phyloP scores from a whole-genome alignment of 192 early-diverging fungal genomes.

The Thamnidium elegans region DNA sequence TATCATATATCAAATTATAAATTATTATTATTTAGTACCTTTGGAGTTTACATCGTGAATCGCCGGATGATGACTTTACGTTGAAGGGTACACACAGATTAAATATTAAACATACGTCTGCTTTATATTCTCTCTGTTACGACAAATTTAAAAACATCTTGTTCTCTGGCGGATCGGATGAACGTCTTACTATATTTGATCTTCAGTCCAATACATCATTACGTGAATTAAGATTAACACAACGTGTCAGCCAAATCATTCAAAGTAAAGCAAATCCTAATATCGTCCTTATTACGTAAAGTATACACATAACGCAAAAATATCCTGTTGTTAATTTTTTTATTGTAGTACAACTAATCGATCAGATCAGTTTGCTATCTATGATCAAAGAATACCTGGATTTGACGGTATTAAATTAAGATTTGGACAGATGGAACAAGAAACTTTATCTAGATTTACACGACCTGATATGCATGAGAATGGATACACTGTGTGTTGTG shows the following conservation, averaged over 20 bases:
- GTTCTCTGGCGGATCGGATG: conserved; percentile 7
- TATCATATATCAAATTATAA: not conserved
- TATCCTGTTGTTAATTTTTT: not conserved
- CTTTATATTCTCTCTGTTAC: not conserved
- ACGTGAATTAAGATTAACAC: not conserved
- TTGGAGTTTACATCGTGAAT: conserved; percentile 1
- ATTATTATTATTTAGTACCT: not conserved
- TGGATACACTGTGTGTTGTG: conserved; percentile 18
- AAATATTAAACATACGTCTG: conserved; percentile 3
- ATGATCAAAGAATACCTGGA: conserved; percentile 14
- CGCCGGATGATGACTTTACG: not conserved
- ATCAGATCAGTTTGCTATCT: conserved; percentile 9
- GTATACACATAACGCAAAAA: not conserved
- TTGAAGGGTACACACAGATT: not conserved
- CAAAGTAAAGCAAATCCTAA: conserved; percentile 1
- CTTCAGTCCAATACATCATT: not conserved
- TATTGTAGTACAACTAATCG: not conserved
- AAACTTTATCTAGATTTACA: conserved; percentile 8
- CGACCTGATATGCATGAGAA: conserved; percentile 19
- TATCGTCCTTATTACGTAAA: conserved; percentile 6
- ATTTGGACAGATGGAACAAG: conserved; percentile 4
- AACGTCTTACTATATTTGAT: conserved; percentile 3
- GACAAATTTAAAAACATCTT: not conserved
- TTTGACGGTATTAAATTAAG: conserved; percentile 2
- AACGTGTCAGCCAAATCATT: not conserved